Evolutionary conservation across 805 yeast species (phyloP), one percentile per base, ranked within the genome.

Genomic region (Starmerella vaccinii): DNA sequence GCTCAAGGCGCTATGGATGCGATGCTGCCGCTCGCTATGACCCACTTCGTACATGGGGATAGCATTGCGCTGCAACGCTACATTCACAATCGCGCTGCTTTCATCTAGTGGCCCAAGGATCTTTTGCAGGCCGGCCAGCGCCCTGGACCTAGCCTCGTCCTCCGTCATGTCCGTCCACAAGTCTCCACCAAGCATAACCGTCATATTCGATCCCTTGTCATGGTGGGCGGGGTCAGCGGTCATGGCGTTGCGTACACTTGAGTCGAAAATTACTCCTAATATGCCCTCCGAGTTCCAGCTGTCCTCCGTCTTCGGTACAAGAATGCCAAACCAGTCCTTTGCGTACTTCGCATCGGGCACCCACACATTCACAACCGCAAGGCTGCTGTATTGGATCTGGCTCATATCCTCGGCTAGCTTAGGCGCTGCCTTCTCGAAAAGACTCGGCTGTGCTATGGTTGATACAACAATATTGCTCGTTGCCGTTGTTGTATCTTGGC

Each of bases 131-230:
- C 71, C 74, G 5, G 58, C 52, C 27, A 69, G 64, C 1, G 76
- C 73, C 3, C 63, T 54, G 4, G 50, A 43, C 3, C 61, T 32
- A 40, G 63, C 61, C 21, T 52, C 55, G 9, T 57, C 53, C 16
- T 55, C 51, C 9, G 40, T 38, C 22, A 54, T 63, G 46, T 66
- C 68, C 29, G 63, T 46, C 69, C 77, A 73, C 49, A 67, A 72
- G 60, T 83, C 85, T 0, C 97, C 97, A 4, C 97, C 97, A 58
- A 88, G 68, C 97, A 90, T 90, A 23, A 86, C 75, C 0, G 98
- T 92, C 49, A 89, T 62, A 58, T 84, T 86, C 5, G 87, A 77
- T 57, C 80, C 81, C 0, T 69, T 67, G 21, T 41, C 47, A 10
- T 22, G 23, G 23, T 30, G 39, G 8, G 46, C 18, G n/a, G 47